Evolutionary conservation across 306 rosid species (phyloP).

Genomic region (Vigna radiata): DNA sequence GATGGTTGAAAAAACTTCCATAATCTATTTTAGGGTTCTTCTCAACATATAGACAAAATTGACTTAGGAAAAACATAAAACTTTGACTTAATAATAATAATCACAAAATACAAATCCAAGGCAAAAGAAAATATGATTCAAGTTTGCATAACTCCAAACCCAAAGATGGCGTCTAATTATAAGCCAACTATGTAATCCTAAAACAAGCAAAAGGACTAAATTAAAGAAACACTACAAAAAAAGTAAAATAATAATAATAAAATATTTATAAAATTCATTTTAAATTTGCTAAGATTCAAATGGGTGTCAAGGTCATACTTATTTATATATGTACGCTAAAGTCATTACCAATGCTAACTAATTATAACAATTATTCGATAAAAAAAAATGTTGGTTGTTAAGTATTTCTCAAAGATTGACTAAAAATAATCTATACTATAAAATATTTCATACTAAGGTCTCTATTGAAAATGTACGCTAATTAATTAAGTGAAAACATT

Average conservation of each 20-base stretch:
- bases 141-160: constrained; percentile 12
- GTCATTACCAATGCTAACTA: not conserved
- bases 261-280: not conserved
- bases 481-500: constrained; percentile 40
- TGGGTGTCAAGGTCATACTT: not conserved
- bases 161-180: constrained; percentile 22
- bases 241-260: too few species aligned
- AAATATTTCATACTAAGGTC: not conserved
- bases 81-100: not conserved
- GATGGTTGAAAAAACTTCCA: constrained; percentile 27
- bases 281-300: not conserved
- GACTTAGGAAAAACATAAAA: constrained; percentile 39
- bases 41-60: constrained; percentile 44
- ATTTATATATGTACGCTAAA: not conserved
- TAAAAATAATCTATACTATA: not conserved
- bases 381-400: not conserved
- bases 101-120: constrained; percentile 21
- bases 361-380: not conserved
- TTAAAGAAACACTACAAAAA: not conserved
- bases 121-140: constrained; percentile 7
- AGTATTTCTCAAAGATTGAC: constrained; percentile 1
- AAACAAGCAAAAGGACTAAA: not conserved
- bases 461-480: not conserved
- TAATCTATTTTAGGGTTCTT: constrained; percentile 28
- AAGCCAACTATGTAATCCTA: not conserved